A percentile compares a stretch with the other conserved stretches of the same genome.
Evolutionary conservation across 495 filamentous ascomycete species (phyloP).

Genomic region (Aspergillus coremiiformis): DNA sequence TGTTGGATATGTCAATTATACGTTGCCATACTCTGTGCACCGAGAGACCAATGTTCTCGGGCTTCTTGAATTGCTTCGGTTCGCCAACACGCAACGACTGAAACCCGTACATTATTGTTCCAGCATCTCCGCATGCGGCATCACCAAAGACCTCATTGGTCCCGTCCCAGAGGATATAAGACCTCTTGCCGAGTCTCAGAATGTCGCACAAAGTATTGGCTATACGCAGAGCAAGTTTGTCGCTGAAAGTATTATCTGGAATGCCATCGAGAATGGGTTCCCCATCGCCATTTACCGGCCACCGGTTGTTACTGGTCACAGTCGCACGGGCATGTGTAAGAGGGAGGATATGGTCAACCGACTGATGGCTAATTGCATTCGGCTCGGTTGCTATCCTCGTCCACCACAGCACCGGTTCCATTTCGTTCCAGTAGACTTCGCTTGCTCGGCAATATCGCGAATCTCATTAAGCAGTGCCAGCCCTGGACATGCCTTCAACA

Average conservation of each 20-base stretch:
- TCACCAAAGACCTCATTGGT: neutral
- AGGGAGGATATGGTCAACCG: constrained; percentile 14
- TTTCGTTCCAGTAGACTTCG: constrained; percentile 13
- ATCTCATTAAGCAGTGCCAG: neutral
- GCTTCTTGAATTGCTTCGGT: constrained; percentile 1
- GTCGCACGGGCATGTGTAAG: constrained; percentile 8
- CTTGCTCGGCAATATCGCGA: constrained; percentile 2
- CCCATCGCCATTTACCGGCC: constrained; percentile 14
- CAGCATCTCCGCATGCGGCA: constrained; percentile 10
- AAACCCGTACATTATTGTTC: constrained; percentile 16
- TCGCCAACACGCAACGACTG: constrained; percentile 4
- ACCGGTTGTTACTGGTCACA: constrained; percentile 7
- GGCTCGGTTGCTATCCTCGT: constrained; percentile 8
- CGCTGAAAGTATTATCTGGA: constrained; percentile 9
- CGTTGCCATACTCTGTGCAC: constrained; percentile 11
- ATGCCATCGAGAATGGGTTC: constrained; percentile 8
- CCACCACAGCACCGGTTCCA: constrained; percentile 5
- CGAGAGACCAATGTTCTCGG: constrained; percentile 10
- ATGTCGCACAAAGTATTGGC: constrained; percentile 3
- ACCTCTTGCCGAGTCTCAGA: constrained; percentile 3
- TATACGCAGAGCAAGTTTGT: constrained; percentile 16
- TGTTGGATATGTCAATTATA: constrained; percentile 10
- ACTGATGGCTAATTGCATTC: constrained; percentile 5
- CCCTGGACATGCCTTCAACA: constrained; percentile 10
- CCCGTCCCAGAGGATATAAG: constrained; percentile 7